These are phyloP conservation scores for Blastosporella zonata DNA, from an alignment of 1,284 basidiomycete genomes.

Conservation along the genomic window DNA sequence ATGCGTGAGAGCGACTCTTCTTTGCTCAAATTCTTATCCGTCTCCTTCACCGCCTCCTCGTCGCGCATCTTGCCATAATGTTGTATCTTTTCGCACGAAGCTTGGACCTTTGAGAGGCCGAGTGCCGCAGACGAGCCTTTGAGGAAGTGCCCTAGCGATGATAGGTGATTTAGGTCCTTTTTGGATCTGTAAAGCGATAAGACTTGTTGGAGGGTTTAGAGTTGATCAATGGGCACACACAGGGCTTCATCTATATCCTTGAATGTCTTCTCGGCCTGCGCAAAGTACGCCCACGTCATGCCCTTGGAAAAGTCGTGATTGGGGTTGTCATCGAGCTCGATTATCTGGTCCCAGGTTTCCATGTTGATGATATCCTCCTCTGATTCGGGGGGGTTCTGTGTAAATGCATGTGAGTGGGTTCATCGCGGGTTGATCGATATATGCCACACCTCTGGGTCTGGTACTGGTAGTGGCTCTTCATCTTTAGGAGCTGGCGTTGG, in stretches of 20 bases:
- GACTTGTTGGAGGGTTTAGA: constrained; percentile 9
- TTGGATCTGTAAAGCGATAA: constrained; percentile 37
- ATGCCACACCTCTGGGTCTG: background rate
- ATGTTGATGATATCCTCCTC: constrained; percentile 50
- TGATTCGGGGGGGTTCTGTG: constrained; percentile 1
- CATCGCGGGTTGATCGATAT: constrained; percentile 1
- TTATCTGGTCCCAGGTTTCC: constrained; percentile 80
- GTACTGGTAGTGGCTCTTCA: background rate
- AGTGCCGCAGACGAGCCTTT: constrained; percentile 94
- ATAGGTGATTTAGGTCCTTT: constrained; percentile 65
- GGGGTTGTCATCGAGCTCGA: constrained; percentile 85
- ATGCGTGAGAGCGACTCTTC: constrained; percentile 69
- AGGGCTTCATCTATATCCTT: constrained; percentile 74
- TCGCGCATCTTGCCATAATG: constrained; percentile 71
- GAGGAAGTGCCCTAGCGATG: constrained; percentile 85
- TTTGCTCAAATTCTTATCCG: constrained; percentile 42
- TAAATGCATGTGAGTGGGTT: background rate
- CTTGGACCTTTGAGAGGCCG: constrained; percentile 78
- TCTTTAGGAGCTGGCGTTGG: constrained; percentile 5
- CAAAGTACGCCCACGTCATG: constrained; percentile 82
- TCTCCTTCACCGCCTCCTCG: constrained; percentile 32
- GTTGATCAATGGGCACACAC: constrained; percentile 47
- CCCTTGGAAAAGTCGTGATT: constrained; percentile 73
- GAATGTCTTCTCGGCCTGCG: constrained; percentile 76
- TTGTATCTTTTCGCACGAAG: constrained; percentile 86